Evolutionary conservation across 352 stramenopile genomes (phyloP), one percentile per base, ranked within the genome.

Genomic region (Phytophthora cajani): DNA sequence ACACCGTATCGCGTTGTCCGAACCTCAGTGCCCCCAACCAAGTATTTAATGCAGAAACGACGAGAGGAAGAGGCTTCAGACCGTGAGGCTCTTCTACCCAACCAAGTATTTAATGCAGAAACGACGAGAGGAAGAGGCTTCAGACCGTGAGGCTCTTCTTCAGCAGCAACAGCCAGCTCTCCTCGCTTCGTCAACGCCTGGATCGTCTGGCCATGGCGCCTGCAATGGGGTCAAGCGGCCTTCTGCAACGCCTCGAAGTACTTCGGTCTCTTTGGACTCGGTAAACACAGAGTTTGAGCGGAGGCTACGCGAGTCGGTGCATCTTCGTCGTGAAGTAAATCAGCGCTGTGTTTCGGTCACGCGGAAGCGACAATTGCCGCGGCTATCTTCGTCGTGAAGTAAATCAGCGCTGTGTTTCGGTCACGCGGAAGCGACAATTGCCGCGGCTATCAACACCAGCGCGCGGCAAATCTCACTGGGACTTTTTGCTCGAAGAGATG

Each of bases 401-500:
- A 30, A 71, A 71, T 2, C 66, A 69, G 9, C 74, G 76, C 2
- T 81, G 69, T 36, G 19, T 79, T 1, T 59, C 65, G 16, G 71
- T 85, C 53, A 92, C 81, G 10, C 65, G 86, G 5, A 95, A 95
- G 67, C 79, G 88, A 2, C 88, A 95, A 54, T 64, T 97, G 42
- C 87, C 85, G 7, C 78, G 86, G 30, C 49, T 94, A 16, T 58
- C 75, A 16, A 87, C 79, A 10, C 87, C 89, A 21, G 36, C 56
- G 17, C 85, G 87, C 14, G 58, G 65, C 4, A 89, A 91, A 50
- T 84, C 86, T 32, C 94, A 99, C 50, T 99, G 95, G 95, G 97
- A 99, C 69, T 90, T 82, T 50, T 50, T 99, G 6, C 73, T 99
- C 8, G 89, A 99, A 38, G 97, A 99, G 78, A 99, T 99, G 97